Evolutionary conservation across 179 eudicot genomes (phyloP), one percentile per base, ranked within the genome.

Genomic region (Gypsophila paniculata): DNA sequence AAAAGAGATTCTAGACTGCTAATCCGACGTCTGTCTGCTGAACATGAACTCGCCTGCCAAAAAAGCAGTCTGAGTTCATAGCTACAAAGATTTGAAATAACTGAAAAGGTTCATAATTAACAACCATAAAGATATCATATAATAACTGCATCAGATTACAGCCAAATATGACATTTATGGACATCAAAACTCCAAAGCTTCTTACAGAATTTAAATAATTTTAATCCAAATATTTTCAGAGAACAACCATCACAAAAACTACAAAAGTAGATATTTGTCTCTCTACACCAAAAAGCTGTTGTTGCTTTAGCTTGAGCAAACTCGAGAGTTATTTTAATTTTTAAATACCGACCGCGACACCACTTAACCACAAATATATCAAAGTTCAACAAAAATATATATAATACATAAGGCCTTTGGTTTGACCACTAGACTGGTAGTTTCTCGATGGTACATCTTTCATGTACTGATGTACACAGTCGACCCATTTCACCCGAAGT

Each of bases 1-100:
- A 89, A 93, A 2, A 79, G 79, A 44, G 96, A 86, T 60, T 86
- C 96, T 18, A 89, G 77, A 77, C 87, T 81, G 76, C 87, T 82
- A 78, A 78, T 76, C 58, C 60, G 83, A 48, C 79, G 80, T 32
- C 61, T 76, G 74, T 87, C 72, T 17, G 75, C 74, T 21, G 87
- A 81, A 61, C 76, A 68, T 55, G 84, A 67, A 34, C 62, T 74
- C 74, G 71, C 79, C 93, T 92, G 88, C 83, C 75, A 75, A 48
- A 36, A 52, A 17, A 68, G 25, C 60, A 51, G 71, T 29, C 59
- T 26, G n/a, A 68, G 60, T 14, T 52, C 26, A 68, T 52, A 51
- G 58, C 34, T 22, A 44, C 6, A 5, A 63, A 63, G n/a, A 66
- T 44, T 66, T 66, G 55, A 14, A 66, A 48, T 39, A 62, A 64